A percentile compares a stretch with the other conserved stretches of the same genome.
Conservation (phyloP, 2,329 filamentous ascomycete species). For the Cladophialophora carrionii region DNA sequence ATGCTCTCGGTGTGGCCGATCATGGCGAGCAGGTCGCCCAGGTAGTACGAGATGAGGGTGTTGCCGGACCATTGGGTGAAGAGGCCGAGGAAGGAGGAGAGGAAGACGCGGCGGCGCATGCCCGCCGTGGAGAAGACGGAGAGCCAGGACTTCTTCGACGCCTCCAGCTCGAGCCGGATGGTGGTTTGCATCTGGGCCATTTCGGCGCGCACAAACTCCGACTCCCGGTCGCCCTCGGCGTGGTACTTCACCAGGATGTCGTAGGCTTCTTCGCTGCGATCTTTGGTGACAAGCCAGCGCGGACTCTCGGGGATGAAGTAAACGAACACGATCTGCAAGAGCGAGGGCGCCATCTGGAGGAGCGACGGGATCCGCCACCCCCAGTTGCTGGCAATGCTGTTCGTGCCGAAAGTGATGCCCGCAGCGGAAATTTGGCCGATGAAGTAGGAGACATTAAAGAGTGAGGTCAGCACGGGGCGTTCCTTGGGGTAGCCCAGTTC, state of each 20-base stretch:
- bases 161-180: slow-evolving; percentile 59
- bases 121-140: slow-evolving; percentile 41
- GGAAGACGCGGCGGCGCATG: slow-evolving; percentile 43
- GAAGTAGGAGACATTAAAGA: slow-evolving; percentile 65
- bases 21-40: slow-evolving; percentile 43
- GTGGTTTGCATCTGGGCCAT: slow-evolving; percentile 64
- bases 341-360: slow-evolving; percentile 47
- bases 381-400: slow-evolving; percentile 47
- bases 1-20: slow-evolving; percentile 46
- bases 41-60: slow-evolving; percentile 45
- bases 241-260: slow-evolving; percentile 50
- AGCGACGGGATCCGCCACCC: slow-evolving; percentile 52
- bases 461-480: slow-evolving; percentile 61
- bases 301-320: slow-evolving; percentile 39
- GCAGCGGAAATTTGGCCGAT: slow-evolving; percentile 51
- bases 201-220: slow-evolving; percentile 61
- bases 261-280: slow-evolving; percentile 39
- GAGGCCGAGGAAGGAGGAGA: slow-evolving; percentile 41
- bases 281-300: slow-evolving; percentile 38
- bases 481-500: slow-evolving; percentile 66
- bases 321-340: slow-evolving; percentile 40
- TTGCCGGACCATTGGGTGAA: slow-evolving; percentile 50
- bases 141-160: slow-evolving; percentile 45
- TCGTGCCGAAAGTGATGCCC: slow-evolving; percentile 49
- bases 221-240: slow-evolving; percentile 57